Evolutionary conservation across 1,139 yeast genomes (phyloP), one percentile per base, ranked within the genome.

Genomic region (Suzukiozyma palmioleophila): DNA sequence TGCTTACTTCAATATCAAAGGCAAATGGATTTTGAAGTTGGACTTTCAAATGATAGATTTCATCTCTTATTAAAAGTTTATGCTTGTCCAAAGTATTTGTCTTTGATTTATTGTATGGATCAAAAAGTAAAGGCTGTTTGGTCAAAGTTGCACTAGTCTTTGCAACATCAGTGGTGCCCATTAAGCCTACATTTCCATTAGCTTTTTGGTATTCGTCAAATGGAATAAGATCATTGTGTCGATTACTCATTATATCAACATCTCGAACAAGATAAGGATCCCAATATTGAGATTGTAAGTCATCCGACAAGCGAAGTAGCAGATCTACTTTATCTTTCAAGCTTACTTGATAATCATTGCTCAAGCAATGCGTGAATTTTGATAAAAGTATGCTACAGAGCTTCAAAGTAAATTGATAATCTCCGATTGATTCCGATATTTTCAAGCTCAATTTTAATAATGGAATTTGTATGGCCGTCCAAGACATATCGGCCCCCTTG

Each of bases 21-120:
- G 79, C 76, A 60, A 80, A 88, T 2, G 96, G 96, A 53, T 92
- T 92, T 52, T 85, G 92, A 8, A 92, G 53, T 2, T 71, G 66
- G 1, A 87, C 64, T 14, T 67, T 59, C 25, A 84, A 61, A 46
- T 75, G 79, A 26, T 73, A 72, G 10, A 69, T 59, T 38, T 83
- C 88, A 38, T 77, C 81, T 43, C 72, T 74, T 2, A 82, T 76
- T 12, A 81, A 50, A 10, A 74, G 57, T 22, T 60, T 56, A 12
- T 67, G 70, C 26, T 56, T 57, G 36, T 56, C 57, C 3, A 52
- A 38, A 0, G 40, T 13, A 3, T 42, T 38, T 7, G 47, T 28
- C 12, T 45, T 45, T 8, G 39, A 41, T 32, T 59, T 58, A 16
- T 50, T 50, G 40, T 54, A 66, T 0, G 75, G 75, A 46, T 69